These are phyloP conservation scores for Aureobasidium zeae DNA, from an alignment of 2,329 filamentous ascomycete genomes.

Conservation along the genomic window DNA sequence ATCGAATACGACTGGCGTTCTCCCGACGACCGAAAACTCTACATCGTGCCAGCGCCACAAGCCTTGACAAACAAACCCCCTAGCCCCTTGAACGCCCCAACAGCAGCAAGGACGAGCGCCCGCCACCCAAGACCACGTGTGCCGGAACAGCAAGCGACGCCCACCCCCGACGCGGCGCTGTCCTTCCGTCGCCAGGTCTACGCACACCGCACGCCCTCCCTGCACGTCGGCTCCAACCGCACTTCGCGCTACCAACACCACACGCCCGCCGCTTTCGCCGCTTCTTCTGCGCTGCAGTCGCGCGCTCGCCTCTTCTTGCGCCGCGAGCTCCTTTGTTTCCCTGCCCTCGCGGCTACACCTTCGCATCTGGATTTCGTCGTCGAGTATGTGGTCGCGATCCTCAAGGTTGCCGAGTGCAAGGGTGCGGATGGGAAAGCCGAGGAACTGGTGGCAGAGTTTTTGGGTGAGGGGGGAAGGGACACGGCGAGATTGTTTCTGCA, in stretches of 20 bases:
- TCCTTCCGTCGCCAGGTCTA: constrained; percentile 64
- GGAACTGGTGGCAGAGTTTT: constrained; percentile 65
- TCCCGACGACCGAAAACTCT: constrained; percentile 48
- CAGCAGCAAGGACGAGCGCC: not conserved
- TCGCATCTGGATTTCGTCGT: constrained; percentile 72
- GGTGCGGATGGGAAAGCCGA: constrained; percentile 70
- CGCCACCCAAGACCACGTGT: not conserved
- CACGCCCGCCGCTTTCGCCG: constrained; percentile 55
- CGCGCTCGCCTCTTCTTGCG: constrained; percentile 74
- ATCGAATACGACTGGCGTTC: constrained; percentile 58
- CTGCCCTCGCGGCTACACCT: constrained; percentile 49
- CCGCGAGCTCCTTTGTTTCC: constrained; percentile 75
- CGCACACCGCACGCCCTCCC: constrained; percentile 59
- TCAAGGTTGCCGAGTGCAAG: constrained; percentile 75
- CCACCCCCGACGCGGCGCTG: constrained; percentile 34
- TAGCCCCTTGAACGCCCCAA: too few relatives aligned
- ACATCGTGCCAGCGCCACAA: constrained; percentile 37
- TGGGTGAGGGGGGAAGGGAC: constrained; percentile 65
- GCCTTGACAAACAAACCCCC: constrained; percentile 16
- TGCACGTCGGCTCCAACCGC: constrained; percentile 73
- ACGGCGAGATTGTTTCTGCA: constrained; percentile 71
- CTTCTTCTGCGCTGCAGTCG: constrained; percentile 58
- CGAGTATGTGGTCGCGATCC: constrained; percentile 73
- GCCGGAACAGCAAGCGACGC: not conserved
- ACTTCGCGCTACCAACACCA: constrained; percentile 68